These are phyloP conservation scores for Scedosporium apiospermum DNA, from an alignment of 2,329 filamentous ascomycete species.

Conservation along the genomic window DNA sequence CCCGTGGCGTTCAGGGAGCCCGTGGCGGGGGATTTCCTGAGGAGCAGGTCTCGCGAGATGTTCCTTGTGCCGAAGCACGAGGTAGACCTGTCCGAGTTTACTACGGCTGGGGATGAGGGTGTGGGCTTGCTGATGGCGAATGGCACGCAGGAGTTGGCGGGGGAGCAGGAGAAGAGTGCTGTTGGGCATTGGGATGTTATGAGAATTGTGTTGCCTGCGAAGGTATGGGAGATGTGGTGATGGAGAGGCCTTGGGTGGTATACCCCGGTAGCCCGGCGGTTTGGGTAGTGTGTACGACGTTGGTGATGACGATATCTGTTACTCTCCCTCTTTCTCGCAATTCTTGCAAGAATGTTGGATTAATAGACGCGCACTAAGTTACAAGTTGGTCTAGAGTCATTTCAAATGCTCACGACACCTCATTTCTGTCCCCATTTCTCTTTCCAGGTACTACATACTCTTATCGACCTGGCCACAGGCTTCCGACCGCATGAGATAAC, in stretches of 20 bases:
- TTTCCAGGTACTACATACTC: no score
- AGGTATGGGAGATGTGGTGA: conserved; percentile 85
- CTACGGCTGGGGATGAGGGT: conserved; percentile 32
- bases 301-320: not conserved
- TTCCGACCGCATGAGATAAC: no score
- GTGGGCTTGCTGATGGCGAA: conserved; percentile 49
- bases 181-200: conserved; percentile 87
- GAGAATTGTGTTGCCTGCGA: conserved; percentile 67
- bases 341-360: not conserved
- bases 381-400: no score
- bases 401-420: no score
- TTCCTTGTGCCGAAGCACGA: conserved; percentile 68
- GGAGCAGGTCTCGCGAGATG: conserved; percentile 57
- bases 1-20: conserved; percentile 59
- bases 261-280: not conserved
- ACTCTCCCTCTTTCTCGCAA: not conserved
- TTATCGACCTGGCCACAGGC: no score
- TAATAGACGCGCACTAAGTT: no score
- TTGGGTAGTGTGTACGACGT: not conserved
- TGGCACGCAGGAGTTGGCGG: conserved; percentile 55
- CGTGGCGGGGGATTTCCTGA: conserved; percentile 55
- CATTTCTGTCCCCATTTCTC: no score
- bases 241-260: not conserved
- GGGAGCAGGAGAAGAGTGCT: conserved; percentile 68
- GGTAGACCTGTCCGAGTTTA: conserved; percentile 43